Evolutionary conservation across 345 rosid genomes (phyloP).

Genomic region (Conringia planisiliqua): DNA sequence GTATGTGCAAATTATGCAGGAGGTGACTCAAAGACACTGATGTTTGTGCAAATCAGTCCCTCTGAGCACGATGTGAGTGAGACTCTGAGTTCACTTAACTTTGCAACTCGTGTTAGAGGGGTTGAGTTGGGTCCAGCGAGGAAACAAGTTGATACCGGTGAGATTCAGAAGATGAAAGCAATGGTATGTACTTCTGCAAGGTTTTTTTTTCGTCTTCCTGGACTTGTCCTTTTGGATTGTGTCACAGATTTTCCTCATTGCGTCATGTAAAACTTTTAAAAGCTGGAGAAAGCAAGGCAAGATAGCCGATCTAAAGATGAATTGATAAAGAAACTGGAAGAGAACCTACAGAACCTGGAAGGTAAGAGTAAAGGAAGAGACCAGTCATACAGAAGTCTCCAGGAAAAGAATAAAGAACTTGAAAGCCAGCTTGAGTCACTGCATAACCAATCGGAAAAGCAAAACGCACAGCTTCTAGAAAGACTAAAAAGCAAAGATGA

Average conservation of each 20-base stretch:
- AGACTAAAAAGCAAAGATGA: conserved; percentile 72
- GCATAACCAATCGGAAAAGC: conserved; percentile 60
- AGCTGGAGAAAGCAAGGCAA: conserved; percentile 85
- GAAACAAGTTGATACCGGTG: conserved; percentile 74
- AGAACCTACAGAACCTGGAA: conserved; percentile 66
- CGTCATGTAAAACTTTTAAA: conserved; percentile 18
- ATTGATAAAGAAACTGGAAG: conserved; percentile 70
- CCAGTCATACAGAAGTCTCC: conserved; percentile 50
- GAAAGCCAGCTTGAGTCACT: conserved; percentile 62
- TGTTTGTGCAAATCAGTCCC: conserved; percentile 97
- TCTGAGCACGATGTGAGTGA: conserved; percentile 83
- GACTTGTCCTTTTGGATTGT: not conserved
- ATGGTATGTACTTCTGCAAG: conserved; percentile 46
- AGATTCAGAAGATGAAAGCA: conserved; percentile 74
- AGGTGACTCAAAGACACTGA: conserved; percentile 87
- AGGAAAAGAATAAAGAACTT: conserved; percentile 83
- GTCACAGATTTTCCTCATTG: conserved; percentile 13
- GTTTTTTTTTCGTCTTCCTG: too few relatives aligned
- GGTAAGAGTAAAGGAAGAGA: conserved; percentile 68
- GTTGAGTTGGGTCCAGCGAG: conserved; percentile 78
- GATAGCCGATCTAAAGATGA: conserved; percentile 81
- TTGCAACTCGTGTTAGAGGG: conserved; percentile 91
- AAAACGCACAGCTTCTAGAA: conserved; percentile 58
- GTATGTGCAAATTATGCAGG: conserved; percentile 44
- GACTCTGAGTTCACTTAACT: conserved; percentile 81